A percentile compares a stretch with the other conserved stretches of the same genome.
Evolutionary conservation across 2,329 filamentous ascomycete species (phyloP).

Genomic region (Rhexocercosporidium sp.): DNA sequence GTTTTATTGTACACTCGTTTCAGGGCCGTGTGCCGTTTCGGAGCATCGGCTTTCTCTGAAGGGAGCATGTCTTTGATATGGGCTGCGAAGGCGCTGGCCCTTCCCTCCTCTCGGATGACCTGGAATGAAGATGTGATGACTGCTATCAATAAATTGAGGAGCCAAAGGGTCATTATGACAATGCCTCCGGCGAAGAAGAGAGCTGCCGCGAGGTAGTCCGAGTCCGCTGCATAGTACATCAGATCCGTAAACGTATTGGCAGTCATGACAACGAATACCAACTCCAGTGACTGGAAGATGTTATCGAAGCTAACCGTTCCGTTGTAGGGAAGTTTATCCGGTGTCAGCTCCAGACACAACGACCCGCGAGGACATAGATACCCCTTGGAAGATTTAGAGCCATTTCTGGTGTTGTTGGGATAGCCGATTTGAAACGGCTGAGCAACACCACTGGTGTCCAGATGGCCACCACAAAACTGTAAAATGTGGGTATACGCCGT

Average conservation of each 20-base stretch:
- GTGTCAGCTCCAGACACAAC: constrained; percentile 77
- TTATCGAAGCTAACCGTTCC: constrained; percentile 95
- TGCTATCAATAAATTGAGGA: constrained; percentile 91
- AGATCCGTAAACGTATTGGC: constrained; percentile 96
- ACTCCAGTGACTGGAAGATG: constrained; percentile 86
- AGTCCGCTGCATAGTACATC: constrained; percentile 91
- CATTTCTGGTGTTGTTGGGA: constrained; percentile 52
- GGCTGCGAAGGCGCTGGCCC: constrained; percentile 87
- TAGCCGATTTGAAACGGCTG: constrained; percentile 70
- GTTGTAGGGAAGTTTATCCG: constrained; percentile 67
- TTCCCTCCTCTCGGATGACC: constrained; percentile 95
- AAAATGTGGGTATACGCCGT: constrained; percentile 66
- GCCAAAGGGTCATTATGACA: constrained; percentile 93
- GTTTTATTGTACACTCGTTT: constrained; percentile 79
- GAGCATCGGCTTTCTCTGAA: constrained; percentile 40
- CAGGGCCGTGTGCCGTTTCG: constrained; percentile 54
- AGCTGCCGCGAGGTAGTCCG: constrained; percentile 86
- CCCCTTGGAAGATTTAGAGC: constrained; percentile 70
- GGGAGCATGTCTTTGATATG: constrained; percentile 57
- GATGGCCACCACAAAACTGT: constrained; percentile 86
- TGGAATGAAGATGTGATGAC: constrained; percentile 99
- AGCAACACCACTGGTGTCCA: constrained; percentile 62
- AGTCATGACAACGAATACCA: constrained; percentile 98
- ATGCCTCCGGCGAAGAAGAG: constrained; percentile 78
- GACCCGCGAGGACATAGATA: constrained; percentile 87